A percentile compares a stretch with the other conserved stretches of the same genome.
Evolutionary conservation across 768 basidiomycete species (phyloP).

Genomic region (Pulveroboletus sp.): DNA sequence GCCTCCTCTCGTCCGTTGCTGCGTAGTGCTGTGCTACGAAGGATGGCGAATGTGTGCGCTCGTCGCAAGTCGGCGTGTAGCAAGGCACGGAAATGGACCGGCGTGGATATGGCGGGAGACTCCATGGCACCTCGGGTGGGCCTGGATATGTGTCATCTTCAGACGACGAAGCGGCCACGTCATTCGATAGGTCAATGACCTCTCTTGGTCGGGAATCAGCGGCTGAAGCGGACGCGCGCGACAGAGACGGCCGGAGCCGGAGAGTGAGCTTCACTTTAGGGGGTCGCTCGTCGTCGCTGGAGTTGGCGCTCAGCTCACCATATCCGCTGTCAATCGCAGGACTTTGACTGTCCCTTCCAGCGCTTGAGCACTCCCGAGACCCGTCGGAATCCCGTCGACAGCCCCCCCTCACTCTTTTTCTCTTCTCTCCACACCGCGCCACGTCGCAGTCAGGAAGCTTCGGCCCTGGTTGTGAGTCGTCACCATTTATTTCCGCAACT

Average conservation of each 20-base stretch:
- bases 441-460: constrained; percentile 34
- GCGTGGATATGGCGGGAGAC: constrained; percentile 52
- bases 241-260: constrained; percentile 44
- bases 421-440: constrained; percentile 43
- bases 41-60: constrained; percentile 31
- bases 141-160: constrained; percentile 34
- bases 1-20: constrained; percentile 32
- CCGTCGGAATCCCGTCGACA: constrained; percentile 23
- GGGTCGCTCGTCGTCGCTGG: constrained; percentile 35
- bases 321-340: constrained; percentile 25
- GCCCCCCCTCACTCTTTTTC: constrained; percentile 37
- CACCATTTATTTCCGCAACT: constrained; percentile 23
- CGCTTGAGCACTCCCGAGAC: constrained; percentile 6
- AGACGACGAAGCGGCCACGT: constrained; percentile 31
- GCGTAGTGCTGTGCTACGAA: constrained; percentile 23
- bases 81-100: constrained; percentile 53
- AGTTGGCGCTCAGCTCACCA: constrained; percentile 17
- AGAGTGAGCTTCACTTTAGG: constrained; percentile 70
- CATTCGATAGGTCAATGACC: constrained; percentile 41
- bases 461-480: constrained; percentile 33
- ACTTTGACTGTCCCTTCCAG: constrained; percentile 17
- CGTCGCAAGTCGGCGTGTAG: constrained; percentile 44
- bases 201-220: constrained; percentile 18
- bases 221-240: constrained; percentile 17
- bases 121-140: constrained; percentile 39